Evolutionary conservation across 1,284 basidiomycete species (phyloP).

Genomic region (Cutaneotrichosporon sp.): DNA sequence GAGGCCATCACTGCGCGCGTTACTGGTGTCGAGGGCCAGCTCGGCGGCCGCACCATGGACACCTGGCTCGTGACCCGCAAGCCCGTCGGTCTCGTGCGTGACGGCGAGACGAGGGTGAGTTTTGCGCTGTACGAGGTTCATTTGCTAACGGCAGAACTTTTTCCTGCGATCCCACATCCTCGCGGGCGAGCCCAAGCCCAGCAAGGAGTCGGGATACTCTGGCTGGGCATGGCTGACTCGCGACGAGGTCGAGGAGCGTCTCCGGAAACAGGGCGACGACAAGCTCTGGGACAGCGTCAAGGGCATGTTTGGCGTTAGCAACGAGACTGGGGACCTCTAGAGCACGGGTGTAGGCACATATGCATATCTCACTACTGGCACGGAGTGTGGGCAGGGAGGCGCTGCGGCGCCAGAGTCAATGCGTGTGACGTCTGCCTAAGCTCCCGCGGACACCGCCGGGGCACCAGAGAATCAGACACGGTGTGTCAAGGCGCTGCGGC

Average conservation of each 20-base stretch:
- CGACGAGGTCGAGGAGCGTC: slow-evolving; percentile 32
- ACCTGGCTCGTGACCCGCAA: slow-evolving; percentile 47
- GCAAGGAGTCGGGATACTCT: slow-evolving; percentile 25
- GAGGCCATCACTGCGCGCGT: slow-evolving; percentile 33
- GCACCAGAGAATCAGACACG: no score
- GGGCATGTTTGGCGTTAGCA: slow-evolving; percentile 37
- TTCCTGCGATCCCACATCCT: slow-evolving; percentile 47
- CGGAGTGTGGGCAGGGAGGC: not conserved
- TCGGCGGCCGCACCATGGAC: slow-evolving; percentile 43
- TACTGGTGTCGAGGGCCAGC: slow-evolving; percentile 29
- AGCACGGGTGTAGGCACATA: slow-evolving; percentile 5
- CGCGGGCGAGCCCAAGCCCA: slow-evolving; percentile 38
- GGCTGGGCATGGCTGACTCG: slow-evolving; percentile 40
- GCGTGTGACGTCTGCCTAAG: no score
- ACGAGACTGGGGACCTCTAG: slow-evolving; percentile 11
- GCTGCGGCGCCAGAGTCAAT: no score
- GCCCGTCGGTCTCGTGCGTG: slow-evolving; percentile 37
- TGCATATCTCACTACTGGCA: slow-evolving; percentile 16
- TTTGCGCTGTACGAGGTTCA: not conserved
- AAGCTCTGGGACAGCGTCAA: slow-evolving; percentile 36
- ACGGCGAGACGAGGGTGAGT: slow-evolving; percentile 38
- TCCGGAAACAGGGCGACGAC: slow-evolving; percentile 35
- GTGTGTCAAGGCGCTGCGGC: no score
- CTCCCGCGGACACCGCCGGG: no score
- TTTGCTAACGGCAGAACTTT: slow-evolving; percentile 36